Evolutionary conservation across 805 yeast genomes (phyloP).

Genomic region (Kodamaea neixiangensis): DNA sequence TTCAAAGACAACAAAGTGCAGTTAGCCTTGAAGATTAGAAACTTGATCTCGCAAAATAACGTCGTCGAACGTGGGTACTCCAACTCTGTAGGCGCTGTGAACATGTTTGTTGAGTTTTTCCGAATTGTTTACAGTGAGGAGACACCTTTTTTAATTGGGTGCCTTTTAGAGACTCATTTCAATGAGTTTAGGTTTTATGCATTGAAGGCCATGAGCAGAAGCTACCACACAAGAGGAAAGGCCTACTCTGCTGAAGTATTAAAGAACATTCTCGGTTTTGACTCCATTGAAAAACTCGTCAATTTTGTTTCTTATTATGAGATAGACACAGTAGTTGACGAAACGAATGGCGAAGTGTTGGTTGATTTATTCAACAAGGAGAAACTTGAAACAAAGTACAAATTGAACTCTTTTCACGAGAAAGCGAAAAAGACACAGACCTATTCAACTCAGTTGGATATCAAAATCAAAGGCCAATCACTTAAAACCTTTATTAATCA

Average conservation of each 20-base stretch:
- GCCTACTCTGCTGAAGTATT: conserved; percentile 57
- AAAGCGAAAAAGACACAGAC: conserved; percentile 41
- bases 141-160: conserved; percentile 68
- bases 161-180: conserved; percentile 76
- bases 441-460: conserved; percentile 33
- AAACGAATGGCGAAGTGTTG: conserved; percentile 26
- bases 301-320: conserved; percentile 67
- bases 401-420: conserved; percentile 37
- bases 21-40: conserved; percentile 69
- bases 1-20: conserved; percentile 60
- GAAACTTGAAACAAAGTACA: conserved; percentile 40
- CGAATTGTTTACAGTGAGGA: conserved; percentile 45
- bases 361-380: conserved; percentile 46
- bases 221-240: conserved; percentile 71
- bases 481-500: conserved; percentile 33
- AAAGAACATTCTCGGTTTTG: conserved; percentile 62
- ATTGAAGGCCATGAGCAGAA: conserved; percentile 60
- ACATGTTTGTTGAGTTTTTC: conserved; percentile 67
- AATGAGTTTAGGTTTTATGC: conserved; percentile 79
- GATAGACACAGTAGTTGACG: conserved; percentile 41
- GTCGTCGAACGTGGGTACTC: conserved; percentile 51
- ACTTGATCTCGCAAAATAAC: conserved; percentile 63
- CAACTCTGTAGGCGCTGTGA: conserved; percentile 56
- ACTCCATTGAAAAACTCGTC: conserved; percentile 51
- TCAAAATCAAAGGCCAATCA: conserved; percentile 23